Percentiles rank a stretch among this genome's conserved stretches.
Evolutionary conservation across 2,329 filamentous ascomycete species (phyloP).

Genomic region (Ambrosiella xylebori): DNA sequence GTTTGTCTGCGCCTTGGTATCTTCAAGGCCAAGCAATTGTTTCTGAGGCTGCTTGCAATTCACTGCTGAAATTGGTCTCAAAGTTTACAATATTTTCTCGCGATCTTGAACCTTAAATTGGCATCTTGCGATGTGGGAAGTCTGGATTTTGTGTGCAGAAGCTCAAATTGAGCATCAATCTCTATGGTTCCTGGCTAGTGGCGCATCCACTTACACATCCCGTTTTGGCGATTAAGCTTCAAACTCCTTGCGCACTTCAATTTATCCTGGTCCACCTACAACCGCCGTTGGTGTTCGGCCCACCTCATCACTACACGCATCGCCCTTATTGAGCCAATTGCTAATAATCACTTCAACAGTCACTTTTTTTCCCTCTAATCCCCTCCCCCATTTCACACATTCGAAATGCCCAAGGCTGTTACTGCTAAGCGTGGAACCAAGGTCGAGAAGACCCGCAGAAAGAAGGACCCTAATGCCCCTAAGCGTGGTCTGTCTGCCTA

Average conservation of each 20-base stretch:
- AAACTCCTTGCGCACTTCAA: background rate
- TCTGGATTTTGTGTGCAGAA: background rate
- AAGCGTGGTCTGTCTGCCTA: constrained; percentile 99
- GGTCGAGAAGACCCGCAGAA: constrained; percentile 37
- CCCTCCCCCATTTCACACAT: constrained; percentile 3
- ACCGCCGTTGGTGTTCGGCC: too few relatives aligned
- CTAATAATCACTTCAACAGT: background rate
- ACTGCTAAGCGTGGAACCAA: constrained; percentile 36
- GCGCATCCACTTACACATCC: constrained; percentile 9
- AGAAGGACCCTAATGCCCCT: constrained; percentile 85
- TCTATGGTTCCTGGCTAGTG: background rate
- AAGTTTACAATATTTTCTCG: background rate
- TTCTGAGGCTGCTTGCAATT: too few relatives aligned
- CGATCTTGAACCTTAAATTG: background rate
- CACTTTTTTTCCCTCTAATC: background rate
- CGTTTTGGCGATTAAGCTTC: constrained; percentile 3
- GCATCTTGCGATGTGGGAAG: background rate
- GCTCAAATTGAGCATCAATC: background rate
- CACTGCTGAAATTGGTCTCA: too few relatives aligned
- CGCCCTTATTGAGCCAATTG: background rate
- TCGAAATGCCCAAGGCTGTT: constrained; percentile 41
- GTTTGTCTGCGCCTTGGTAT: too few relatives aligned
- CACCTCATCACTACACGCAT: too few relatives aligned
- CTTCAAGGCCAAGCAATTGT: too few relatives aligned
- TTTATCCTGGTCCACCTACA: background rate